Evolutionary conservation across 2,329 filamentous ascomycete genomes (phyloP), one percentile per base, ranked within the genome.

Genomic region (Beauveria pseudobassiana): DNA sequence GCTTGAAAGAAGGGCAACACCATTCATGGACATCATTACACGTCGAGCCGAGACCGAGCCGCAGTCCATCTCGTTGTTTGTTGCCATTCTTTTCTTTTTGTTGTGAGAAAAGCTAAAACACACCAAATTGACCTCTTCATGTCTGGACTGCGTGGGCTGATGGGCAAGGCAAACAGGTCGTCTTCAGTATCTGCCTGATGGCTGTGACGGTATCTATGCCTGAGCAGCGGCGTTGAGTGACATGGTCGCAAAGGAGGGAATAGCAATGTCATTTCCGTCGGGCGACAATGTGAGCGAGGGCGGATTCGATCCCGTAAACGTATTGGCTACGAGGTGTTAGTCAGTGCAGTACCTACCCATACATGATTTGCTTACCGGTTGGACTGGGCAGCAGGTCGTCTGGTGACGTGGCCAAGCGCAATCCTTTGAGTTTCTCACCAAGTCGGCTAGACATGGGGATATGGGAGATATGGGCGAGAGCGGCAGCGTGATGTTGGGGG

Each of bases 91-190:
- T 22, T 46, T 46, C n/a, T 16, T 56, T 22, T 22, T 9, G 16
- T 34, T 20, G 12, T n/a, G 16, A 20, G 28, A 18, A 10, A 10
- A 38, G 28, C 46, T 59, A 59, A n/a, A 59, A 65, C 28, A 83
- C 75, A 67, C 82, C 85, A 70, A 96, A 97, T 0, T 91, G 92
- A 70, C 90, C 93, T 67, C 59, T 87, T 86, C 80, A 95, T 91
- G 67, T 96, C 91, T 0, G 92, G 92, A 68, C 90, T 93, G 56
- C 92, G 81, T 1, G 92, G 92, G 69, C 90, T 93, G 76, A 96
- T 85, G 1, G 91, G 91, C 58, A 96, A 82, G 0, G 91, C 92
- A 70, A 97, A 97, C 2, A 96, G 79, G 46, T 90, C 93, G 63
- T 96, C 91, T 66, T 91, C 88, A 0, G 65, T 68, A 30, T 73